phyloP scores from a whole-genome alignment of 2,329 filamentous ascomycete genomes.

The Diatrype stigma region DNA sequence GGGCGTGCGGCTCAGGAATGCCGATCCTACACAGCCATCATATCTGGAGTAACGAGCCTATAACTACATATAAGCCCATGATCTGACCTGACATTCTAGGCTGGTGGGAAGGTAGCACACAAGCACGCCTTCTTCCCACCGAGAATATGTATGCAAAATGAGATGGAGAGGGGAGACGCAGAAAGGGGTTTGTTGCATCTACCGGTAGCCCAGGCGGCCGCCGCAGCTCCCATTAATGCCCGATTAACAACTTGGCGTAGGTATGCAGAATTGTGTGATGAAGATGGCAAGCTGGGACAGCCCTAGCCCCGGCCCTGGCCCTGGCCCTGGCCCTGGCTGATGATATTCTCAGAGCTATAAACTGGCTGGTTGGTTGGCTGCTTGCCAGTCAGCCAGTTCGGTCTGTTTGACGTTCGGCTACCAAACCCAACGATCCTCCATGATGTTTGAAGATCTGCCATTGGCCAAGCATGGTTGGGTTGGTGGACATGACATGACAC shows the following conservation, averaged over 20 bases:
- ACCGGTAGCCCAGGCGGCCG: not conserved
- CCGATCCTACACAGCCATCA: not conserved
- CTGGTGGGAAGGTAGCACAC: not conserved
- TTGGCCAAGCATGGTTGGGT: not conserved
- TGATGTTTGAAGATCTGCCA: no score
- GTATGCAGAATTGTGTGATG: not conserved
- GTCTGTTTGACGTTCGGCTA: no score
- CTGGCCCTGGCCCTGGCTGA: not conserved
- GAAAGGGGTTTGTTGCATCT: not conserved
- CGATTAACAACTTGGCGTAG: not conserved
- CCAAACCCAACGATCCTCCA: no score
- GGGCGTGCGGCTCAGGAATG: not conserved
- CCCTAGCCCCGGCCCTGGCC: not conserved
- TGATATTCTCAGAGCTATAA: not conserved
- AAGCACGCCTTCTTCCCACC: not conserved
- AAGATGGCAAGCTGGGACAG: not conserved
- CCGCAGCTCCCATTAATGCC: not conserved
- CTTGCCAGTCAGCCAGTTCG: no score
- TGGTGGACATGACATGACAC: no score
- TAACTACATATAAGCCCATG: no score
- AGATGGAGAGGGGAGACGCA: not conserved
- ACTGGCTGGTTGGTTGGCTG: no score
- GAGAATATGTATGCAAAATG: not conserved
- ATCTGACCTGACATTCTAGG: not conserved
- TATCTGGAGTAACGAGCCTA: not conserved